Evolutionary conservation across 2,329 filamentous ascomycete genomes (phyloP).

Genomic region (Paraphaeosphaeria sporulosa): DNA sequence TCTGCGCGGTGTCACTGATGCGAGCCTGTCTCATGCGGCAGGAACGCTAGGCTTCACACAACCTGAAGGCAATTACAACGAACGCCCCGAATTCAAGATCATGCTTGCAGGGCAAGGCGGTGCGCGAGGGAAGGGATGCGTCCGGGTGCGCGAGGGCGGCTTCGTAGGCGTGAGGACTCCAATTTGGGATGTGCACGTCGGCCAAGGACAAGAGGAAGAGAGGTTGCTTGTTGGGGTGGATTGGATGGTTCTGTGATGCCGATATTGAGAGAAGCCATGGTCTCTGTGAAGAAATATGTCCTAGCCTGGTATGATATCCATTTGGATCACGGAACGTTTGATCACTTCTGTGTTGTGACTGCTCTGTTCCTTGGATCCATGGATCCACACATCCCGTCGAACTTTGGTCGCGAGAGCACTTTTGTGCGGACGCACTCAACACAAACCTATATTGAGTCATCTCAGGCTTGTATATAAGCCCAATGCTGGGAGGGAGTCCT

Average conservation of each 20-base stretch:
- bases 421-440: not conserved
- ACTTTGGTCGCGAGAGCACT: not conserved
- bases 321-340: too few relatives aligned
- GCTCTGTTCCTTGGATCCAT: not conserved
- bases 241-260: slow-evolving; percentile 42
- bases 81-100: slow-evolving; percentile 20
- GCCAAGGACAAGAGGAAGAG: slow-evolving; percentile 30
- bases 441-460: not conserved
- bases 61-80: not conserved
- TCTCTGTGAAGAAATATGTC: not conserved
- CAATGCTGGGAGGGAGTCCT: too few relatives aligned
- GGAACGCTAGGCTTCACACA: slow-evolving; percentile 4
- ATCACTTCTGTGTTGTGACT: not conserved
- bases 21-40: slow-evolving; percentile 24
- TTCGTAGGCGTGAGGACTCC: slow-evolving; percentile 50
- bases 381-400: not conserved
- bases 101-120: slow-evolving; percentile 41
- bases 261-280: slow-evolving; percentile 7
- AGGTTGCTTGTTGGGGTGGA: slow-evolving; percentile 53
- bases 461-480: too few relatives aligned
- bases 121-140: slow-evolving; percentile 23
- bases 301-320: not conserved
- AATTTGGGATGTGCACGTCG: slow-evolving; percentile 51
- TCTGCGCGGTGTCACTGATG: slow-evolving; percentile 26
- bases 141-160: slow-evolving; percentile 32